Base-by-base conservation (phyloP, 1,284 basidiomycete genomes). In the Pisolithus thermaeus region DNA sequence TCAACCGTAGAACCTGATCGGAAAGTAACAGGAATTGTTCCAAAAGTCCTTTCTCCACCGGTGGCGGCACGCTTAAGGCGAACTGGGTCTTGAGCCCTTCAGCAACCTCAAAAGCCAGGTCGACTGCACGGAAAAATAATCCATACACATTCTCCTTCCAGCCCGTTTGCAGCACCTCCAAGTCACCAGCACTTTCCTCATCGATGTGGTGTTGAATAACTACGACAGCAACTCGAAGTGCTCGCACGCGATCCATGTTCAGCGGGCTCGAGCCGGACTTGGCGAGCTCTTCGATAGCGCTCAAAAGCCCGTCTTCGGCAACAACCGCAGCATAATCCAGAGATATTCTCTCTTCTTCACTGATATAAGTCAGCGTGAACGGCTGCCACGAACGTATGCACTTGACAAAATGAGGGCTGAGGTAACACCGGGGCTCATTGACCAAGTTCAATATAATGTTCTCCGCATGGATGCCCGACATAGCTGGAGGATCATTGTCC, bases 401-500 rank as follows among this genome's bases (percentile, higher is more conserved):
- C 44, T 78, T 75, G 39, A 78, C 67, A 30, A 88, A 70, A 54
- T 83, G 78, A 3, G 73, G 70, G 28, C 74, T 75, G 8, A 87
- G 72, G 56, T 87, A 73, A 16, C 81, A 75, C n/a, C 64, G 71
- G 18, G 87, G 85, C 39, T 81, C 76, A 38, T 75, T 73, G 0
- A 79, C 73, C n/a, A 89, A 74, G 36, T 77, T 74, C 32, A 76
- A 67, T 2, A 90, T 71, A 23, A 89, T 76, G 42, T 82, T 78
- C 66, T 90, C 87, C 0, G 82, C 81, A 47, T 85, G 74, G 27
- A 83, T 74, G 2, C 78, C 80, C 0, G 80, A 78, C 56, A 77
- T 78, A 27, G 78, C 75, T 0, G 85, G 85, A 5, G 78, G 72
- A 36, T 80, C 73, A 52, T 78, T 75, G 42, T 82, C 80, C 22